phyloP scores from a whole-genome alignment of 352 stramenopile species.

The Pythium diclinum region DNA sequence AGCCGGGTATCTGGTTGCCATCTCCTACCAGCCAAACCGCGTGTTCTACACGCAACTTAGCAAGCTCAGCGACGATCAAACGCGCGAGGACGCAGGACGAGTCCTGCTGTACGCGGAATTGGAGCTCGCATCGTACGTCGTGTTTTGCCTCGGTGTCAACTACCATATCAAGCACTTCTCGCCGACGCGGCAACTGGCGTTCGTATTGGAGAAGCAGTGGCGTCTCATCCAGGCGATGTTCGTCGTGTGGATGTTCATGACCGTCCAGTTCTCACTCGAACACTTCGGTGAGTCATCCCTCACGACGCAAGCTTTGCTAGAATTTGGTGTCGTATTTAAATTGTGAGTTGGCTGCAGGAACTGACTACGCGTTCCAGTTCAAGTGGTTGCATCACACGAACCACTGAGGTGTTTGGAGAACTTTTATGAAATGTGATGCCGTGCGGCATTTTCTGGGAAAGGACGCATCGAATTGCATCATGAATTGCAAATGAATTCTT shows the following conservation, averaged over 20 bases:
- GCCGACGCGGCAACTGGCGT: not conserved
- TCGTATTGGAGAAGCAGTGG: not conserved
- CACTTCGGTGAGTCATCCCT: slow-evolving; percentile 20
- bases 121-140: not conserved
- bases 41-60: slow-evolving; percentile 32
- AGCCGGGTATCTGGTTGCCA: slow-evolving; percentile 27
- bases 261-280: slow-evolving; percentile 23
- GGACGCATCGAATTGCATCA: no score
- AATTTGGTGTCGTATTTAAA: no score
- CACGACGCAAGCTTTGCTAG: no score
- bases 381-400: not conserved
- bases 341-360: no score
- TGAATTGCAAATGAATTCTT: no score
- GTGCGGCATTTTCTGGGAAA: no score
- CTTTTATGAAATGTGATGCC: no score
- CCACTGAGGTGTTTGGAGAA: no score
- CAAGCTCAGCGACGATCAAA: slow-evolving; percentile 14
- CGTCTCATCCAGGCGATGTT: slow-evolving; percentile 3
- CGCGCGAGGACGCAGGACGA: not conserved
- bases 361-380: slow-evolving; percentile 1
- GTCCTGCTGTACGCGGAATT: slow-evolving; percentile 1
- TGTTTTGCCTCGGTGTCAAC: not conserved
- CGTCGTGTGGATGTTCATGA: slow-evolving; percentile 30
- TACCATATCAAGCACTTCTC: not conserved
- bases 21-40: slow-evolving; percentile 29